phyloP scores from a whole-genome alignment of 805 yeast species.

The Tetrapisispora taiwanensis region DNA sequence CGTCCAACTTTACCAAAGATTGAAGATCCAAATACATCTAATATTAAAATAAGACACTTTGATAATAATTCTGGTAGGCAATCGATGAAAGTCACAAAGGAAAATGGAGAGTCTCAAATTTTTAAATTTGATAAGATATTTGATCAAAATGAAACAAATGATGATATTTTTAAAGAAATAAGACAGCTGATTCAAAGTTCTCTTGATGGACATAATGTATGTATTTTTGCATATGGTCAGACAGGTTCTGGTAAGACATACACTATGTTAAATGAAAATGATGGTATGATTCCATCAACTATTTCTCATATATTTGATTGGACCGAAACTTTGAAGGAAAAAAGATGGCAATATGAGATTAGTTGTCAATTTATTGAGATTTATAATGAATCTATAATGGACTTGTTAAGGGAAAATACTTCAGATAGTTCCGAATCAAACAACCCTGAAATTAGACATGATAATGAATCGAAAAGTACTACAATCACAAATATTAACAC shows the following conservation, averaged over 20 bases:
- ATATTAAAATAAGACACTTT: constrained; percentile 25
- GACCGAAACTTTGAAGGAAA: constrained; percentile 36
- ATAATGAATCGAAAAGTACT: constrained; percentile 43
- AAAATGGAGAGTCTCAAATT: constrained; percentile 4
- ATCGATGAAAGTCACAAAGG: constrained; percentile 15
- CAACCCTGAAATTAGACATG: constrained; percentile 67
- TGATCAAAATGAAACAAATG: constrained; percentile 41
- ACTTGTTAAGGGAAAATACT: constrained; percentile 38
- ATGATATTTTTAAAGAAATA: constrained; percentile 69
- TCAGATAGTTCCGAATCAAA: constrained; percentile 5
- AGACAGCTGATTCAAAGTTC: constrained; percentile 81
- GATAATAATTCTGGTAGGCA: constrained; percentile 23
- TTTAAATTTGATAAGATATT: constrained; percentile 79
- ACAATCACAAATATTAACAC: constrained; percentile 49
- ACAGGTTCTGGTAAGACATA: constrained; percentile 92
- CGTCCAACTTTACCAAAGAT: constrained; percentile 41
- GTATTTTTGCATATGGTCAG: constrained; percentile 95
- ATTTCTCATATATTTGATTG: constrained; percentile 59
- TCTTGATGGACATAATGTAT: constrained; percentile 81
- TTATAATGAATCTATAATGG: constrained; percentile 74
- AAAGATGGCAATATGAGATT: constrained; percentile 56
- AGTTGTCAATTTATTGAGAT: constrained; percentile 80
- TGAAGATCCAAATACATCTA: constrained; percentile 19
- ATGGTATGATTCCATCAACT: constrained; percentile 80
- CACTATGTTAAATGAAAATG: constrained; percentile 66